A percentile compares a stretch with the other conserved stretches of the same genome.
These are phyloP conservation scores for Pseudocohnilembus persalinus DNA, from an alignment of 169 alveolate genomes.

Conservation along the genomic window DNA sequence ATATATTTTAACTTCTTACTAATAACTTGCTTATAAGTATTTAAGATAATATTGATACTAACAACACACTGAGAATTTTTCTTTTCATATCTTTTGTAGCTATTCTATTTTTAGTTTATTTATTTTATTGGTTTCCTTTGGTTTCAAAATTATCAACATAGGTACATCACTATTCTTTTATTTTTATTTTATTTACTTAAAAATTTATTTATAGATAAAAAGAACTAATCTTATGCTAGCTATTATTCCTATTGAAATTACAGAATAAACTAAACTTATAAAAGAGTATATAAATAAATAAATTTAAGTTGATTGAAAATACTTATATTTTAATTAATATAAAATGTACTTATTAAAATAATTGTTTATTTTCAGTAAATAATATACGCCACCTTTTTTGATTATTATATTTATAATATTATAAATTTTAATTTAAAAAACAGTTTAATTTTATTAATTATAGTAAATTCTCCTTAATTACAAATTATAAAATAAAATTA, in stretches of 20 bases:
- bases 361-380: too few relatives aligned
- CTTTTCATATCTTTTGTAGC: not conserved
- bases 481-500: too few relatives aligned
- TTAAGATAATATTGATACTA: not conserved
- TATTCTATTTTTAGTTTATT: too few relatives aligned
- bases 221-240: not conserved
- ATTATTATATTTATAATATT: too few relatives aligned
- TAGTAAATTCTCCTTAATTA: too few relatives aligned
- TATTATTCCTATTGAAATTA: not conserved
- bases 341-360: too few relatives aligned
- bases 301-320: not conserved
- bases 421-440: too few relatives aligned
- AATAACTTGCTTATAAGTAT: not conserved
- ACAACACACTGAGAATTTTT: not conserved
- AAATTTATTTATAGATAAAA: not conserved
- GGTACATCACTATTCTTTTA: too few relatives aligned
- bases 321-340: not conserved
- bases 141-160: not conserved
- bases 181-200: too few relatives aligned
- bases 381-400: not conserved
- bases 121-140: not conserved
- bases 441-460: too few relatives aligned
- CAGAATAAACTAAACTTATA: not conserved
- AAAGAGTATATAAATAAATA: not conserved
- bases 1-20: too few relatives aligned